phyloP scores from a whole-genome alignment of 768 basidiomycete species.

The Wakefieldia striispora region DNA sequence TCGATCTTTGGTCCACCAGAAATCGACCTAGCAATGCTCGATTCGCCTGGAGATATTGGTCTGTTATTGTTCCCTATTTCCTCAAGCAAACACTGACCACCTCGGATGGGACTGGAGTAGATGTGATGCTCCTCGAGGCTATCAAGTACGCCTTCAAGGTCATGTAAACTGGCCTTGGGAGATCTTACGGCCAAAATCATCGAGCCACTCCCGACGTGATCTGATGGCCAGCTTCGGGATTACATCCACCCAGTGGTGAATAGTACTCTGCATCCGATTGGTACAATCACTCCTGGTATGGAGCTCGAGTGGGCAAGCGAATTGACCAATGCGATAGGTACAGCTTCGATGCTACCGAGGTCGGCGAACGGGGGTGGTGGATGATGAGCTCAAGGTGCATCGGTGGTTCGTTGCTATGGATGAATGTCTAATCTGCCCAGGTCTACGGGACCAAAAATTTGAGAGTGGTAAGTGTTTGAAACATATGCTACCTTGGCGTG shows the following conservation, averaged over 20 bases:
- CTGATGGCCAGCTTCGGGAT: conserved; percentile 12
- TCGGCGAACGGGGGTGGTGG: conserved; percentile 14
- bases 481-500: neutral
- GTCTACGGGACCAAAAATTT: conserved; percentile 18
- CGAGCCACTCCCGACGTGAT: conserved; percentile 15
- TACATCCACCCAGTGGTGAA: conserved; percentile 9
- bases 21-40: conserved; percentile 13
- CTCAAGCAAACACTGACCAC: neutral
- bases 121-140: conserved; percentile 17
- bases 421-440: neutral
- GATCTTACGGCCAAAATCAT: conserved; percentile 10
- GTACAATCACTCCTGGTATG: neutral
- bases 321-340: neutral
- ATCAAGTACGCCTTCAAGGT: conserved; percentile 11
- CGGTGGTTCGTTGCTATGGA: too few species aligned
- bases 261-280: conserved; percentile 12
- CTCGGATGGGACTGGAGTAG: neutral
- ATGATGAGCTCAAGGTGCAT: conserved; percentile 11
- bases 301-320: too few species aligned
- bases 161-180: conserved; percentile 15
- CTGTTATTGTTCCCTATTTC: neutral
- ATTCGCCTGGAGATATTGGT: conserved; percentile 12
- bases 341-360: conserved; percentile 19
- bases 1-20: conserved; percentile 16
- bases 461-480: conserved; percentile 7